A percentile compares a stretch with the other conserved stretches of the same genome.
These are phyloP conservation scores for Microcyclosporella mali DNA, from an alignment of 2,329 filamentous ascomycete species.

Conservation along the genomic window DNA sequence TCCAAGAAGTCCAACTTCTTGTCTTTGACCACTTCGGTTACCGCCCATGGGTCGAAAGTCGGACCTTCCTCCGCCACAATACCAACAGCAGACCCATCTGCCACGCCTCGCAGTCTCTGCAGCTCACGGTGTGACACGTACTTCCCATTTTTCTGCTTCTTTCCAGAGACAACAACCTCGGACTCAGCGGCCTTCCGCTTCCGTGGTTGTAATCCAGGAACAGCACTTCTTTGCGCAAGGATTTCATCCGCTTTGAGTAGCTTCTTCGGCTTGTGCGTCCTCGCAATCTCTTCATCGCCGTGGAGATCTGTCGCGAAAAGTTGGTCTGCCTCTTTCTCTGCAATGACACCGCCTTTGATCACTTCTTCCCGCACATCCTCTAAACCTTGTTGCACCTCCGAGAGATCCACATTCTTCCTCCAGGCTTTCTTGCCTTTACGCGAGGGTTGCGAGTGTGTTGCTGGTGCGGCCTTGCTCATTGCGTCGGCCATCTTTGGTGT, in stretches of 20 bases:
- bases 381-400: constrained; percentile 75
- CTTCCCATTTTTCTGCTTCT: constrained; percentile 71
- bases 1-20: constrained; percentile 60
- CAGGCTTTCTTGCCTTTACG: constrained; percentile 98
- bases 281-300: constrained; percentile 62
- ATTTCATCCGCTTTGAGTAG: constrained; percentile 87
- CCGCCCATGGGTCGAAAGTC: constrained; percentile 72
- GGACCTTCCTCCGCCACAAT: constrained; percentile 48
- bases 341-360: constrained; percentile 79
- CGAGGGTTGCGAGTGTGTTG: constrained; percentile 80
- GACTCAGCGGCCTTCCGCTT: constrained; percentile 71
- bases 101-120: constrained; percentile 67
- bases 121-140: constrained; percentile 76
- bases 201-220: constrained; percentile 66
- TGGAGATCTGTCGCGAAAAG: constrained; percentile 78
- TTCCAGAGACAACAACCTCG: constrained; percentile 52
- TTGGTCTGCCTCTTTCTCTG: constrained; percentile 73
- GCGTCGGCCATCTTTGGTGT: constrained; percentile 9
- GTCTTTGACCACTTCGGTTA: constrained; percentile 40
- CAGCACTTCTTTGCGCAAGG: constrained; percentile 71
- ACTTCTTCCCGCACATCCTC: constrained; percentile 82
- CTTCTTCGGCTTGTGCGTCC: constrained; percentile 62
- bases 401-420: constrained; percentile 95
- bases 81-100: constrained; percentile 59
- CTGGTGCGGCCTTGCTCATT: constrained; percentile 53